Percentiles rank a stretch among this genome's conserved stretches.
Evolutionary conservation across 148 eudicot species (phyloP).

Genomic region (Persicaria tinctoria): DNA sequence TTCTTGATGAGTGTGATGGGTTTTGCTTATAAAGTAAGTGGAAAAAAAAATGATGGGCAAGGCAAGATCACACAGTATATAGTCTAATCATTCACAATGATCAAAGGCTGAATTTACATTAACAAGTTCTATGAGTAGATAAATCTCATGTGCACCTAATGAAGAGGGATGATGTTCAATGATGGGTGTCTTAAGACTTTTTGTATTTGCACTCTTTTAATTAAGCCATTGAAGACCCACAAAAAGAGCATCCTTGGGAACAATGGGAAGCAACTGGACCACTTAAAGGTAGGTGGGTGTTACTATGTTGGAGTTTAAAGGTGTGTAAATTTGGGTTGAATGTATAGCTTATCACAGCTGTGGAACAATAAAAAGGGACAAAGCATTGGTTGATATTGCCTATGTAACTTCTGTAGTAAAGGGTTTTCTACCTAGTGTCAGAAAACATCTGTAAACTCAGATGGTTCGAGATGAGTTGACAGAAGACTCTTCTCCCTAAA

Average conservation of each 20-base stretch:
- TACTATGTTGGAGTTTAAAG: neutral
- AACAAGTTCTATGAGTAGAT: neutral
- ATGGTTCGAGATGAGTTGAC: too few relatives aligned
- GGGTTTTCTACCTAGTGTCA: too few relatives aligned
- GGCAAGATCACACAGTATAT: neutral
- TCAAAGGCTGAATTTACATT: neutral
- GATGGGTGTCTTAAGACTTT: neutral
- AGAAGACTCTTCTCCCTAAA: too few relatives aligned
- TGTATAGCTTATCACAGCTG: neutral
- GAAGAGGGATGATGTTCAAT: neutral
- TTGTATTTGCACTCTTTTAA: neutral
- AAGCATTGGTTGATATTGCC: neutral
- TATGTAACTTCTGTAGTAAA: neutral
- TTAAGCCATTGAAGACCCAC: neutral
- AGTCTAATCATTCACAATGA: neutral
- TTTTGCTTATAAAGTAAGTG: neutral
- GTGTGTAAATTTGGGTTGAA: neutral
- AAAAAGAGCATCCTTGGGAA: neutral
- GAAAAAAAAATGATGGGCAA: neutral
- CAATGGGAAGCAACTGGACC: neutral
- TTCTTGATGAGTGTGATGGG: neutral
- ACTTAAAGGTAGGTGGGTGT: constrained; percentile 2
- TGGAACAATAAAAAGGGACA: neutral
- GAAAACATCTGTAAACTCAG: too few relatives aligned
- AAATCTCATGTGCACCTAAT: neutral